Conservation (phyloP, 225 moss, liverwort and hornwort species). For the Thuidium tamariscinum region DNA sequence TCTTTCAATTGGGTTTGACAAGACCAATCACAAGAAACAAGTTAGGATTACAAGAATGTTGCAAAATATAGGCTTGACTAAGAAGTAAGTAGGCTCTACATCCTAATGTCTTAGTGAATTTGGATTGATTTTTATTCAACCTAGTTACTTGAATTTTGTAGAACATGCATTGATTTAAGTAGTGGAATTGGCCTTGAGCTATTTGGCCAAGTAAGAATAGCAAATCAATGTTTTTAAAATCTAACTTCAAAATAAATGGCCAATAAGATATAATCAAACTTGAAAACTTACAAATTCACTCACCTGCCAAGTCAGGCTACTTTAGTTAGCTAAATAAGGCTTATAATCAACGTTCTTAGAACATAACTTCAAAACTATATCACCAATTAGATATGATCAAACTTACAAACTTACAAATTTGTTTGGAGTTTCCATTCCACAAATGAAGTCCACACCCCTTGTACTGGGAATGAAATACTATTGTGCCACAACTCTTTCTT, state of each 20-base stretch:
- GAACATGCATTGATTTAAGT: too few relatives aligned
- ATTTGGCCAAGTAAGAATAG: too few relatives aligned
- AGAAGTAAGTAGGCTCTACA: not conserved
- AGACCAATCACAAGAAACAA: not conserved
- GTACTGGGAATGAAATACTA: too few relatives aligned
- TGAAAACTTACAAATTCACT: not conserved
- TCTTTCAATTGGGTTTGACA: not conserved
- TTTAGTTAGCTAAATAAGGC: too few relatives aligned
- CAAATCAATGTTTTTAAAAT: not conserved
- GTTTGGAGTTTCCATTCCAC: too few relatives aligned
- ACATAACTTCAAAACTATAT: too few relatives aligned
- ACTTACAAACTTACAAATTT: too few relatives aligned
- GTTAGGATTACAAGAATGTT: accelerated
- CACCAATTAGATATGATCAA: too few relatives aligned
- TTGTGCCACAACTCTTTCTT: too few relatives aligned
- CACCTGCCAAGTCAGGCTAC: too few relatives aligned
- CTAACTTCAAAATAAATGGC: accelerated
- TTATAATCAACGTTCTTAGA: too few relatives aligned
- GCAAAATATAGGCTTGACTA: accelerated
- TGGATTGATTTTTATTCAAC: accelerated
- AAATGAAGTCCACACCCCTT: too few relatives aligned
- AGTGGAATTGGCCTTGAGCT: not conserved
- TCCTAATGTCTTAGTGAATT: not conserved
- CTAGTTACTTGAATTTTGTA: not conserved
- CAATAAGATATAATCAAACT: not conserved